Evolutionary conservation across 345 rosid genomes (phyloP).

Genomic region (Camelina neglecta): DNA sequence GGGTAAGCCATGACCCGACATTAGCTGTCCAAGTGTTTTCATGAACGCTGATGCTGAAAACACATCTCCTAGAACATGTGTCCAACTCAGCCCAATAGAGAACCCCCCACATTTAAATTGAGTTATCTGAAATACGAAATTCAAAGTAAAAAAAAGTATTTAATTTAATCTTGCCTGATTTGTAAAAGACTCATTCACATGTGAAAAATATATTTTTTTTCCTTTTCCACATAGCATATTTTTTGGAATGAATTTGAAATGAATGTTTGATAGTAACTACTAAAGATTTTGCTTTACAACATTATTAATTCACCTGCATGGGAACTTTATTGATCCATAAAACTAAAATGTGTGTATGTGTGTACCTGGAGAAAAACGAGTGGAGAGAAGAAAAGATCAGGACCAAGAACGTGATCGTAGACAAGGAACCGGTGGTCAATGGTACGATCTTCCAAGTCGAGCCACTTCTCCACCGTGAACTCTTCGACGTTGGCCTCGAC

Average conservation of each 20-base stretch:
- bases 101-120: constrained; percentile 72
- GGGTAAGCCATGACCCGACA: constrained; percentile 43
- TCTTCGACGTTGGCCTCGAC: constrained; percentile 57
- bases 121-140: constrained; percentile 58
- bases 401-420: constrained; percentile 62
- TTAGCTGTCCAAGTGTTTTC: constrained; percentile 49
- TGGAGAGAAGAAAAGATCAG: constrained; percentile 79
- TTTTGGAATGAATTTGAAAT: background rate
- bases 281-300: constrained; percentile 1
- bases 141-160: background rate
- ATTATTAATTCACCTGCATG: background rate
- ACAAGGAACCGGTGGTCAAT: constrained; percentile 46
- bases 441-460: constrained; percentile 37
- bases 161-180: background rate
- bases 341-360: background rate
- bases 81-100: constrained; percentile 75
- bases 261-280: background rate
- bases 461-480: constrained; percentile 61
- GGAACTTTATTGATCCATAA: background rate
- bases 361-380: constrained; percentile 70
- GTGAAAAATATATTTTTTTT: background rate
- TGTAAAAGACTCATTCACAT: background rate
- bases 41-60: constrained; percentile 62
- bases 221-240: background rate
- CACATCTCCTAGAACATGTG: constrained; percentile 78